These are phyloP conservation scores for Yamadazyma trypodendri DNA, from an alignment of 1,139 yeast genomes.

Conservation along the genomic window DNA sequence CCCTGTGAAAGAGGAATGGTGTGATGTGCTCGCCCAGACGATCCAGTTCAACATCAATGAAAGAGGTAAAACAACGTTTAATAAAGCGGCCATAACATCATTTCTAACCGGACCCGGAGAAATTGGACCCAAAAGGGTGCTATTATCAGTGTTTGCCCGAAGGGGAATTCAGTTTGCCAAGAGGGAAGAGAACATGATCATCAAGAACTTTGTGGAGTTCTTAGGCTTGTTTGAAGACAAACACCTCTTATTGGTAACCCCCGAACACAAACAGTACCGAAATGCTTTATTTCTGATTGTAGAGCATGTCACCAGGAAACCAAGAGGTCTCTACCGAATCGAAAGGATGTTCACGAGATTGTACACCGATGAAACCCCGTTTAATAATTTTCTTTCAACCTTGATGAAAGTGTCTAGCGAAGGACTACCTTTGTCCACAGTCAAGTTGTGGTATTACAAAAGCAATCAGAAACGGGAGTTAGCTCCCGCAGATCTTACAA, in stretches of 20 bases:
- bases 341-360: conserved; percentile 5
- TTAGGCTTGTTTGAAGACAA: conserved; percentile 19
- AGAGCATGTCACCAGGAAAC: conserved; percentile 8
- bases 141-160: conserved; percentile 21
- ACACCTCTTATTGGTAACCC: conserved; percentile 18
- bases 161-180: conserved; percentile 16
- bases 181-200: conserved; percentile 11
- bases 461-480: conserved; percentile 6
- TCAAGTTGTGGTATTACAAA: conserved; percentile 29
- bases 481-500: conserved; percentile 26
- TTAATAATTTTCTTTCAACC: conserved; percentile 24
- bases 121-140: conserved; percentile 1
- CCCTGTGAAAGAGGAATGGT: conserved; percentile 17
- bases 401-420: conserved; percentile 19
- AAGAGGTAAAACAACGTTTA: conserved; percentile 13
- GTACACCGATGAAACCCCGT: background rate
- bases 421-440: conserved; percentile 20
- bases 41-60: conserved; percentile 17
- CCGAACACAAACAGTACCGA: conserved; percentile 19
- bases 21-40: conserved; percentile 23
- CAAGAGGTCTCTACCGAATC: conserved; percentile 11
- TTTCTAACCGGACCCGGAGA: conserved; percentile 15
- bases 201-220: conserved; percentile 19
- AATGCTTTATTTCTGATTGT: conserved; percentile 19
- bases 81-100: conserved; percentile 14